Evolutionary conservation across 768 basidiomycete genomes (phyloP), one percentile per base, ranked within the genome.

Genomic region (Cystofilobasidium capitatum): DNA sequence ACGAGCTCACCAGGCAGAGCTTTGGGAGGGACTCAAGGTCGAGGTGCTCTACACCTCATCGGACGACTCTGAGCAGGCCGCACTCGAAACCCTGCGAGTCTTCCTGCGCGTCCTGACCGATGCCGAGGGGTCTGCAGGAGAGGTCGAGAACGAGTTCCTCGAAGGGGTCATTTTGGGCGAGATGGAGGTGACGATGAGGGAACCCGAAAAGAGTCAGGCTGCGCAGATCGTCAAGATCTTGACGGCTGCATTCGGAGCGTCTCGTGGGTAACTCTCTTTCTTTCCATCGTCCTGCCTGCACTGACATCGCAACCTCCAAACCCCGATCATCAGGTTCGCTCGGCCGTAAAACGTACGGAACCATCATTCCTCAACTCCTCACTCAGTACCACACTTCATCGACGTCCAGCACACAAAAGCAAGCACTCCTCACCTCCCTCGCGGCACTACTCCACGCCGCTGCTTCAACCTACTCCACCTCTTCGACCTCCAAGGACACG

Each of bases 191-290:
- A 84, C 88, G 65, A 77, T 98, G 49, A 83, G 85, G 49, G 89
- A 96, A 74, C 91, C 94, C 0, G 96, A 98, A 76, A 98, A 97
- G 79, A 87, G 83, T 74, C 88, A 91, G 75, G 91, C 93, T 0
- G 85, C 85, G 74, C 85, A 89, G 45, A 92, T 91, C 1, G 87
- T 87, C 55, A 91, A 89, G 75, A 83, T 91, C 37, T 77, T 98
- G 37, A 86, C 87, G 70, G 83, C 85, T 1, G 83, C 91, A 71
- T 81, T 89, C 76, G 78, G 82, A n/a, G 87, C 86, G 16, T 88
- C 89, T 10, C 82, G 92, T 92, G 73, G 58, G 88, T 82, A 0
- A n/a, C 10, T 14, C 44, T 51, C 33, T 70, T 72, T 60, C 62
- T 42, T 69, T 37, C 33, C 58, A 24, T 65, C n/a, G 3, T 20